Evolutionary conservation across 768 basidiomycete species (phyloP).

Genomic region (Rhodotorula toruloides): DNA sequence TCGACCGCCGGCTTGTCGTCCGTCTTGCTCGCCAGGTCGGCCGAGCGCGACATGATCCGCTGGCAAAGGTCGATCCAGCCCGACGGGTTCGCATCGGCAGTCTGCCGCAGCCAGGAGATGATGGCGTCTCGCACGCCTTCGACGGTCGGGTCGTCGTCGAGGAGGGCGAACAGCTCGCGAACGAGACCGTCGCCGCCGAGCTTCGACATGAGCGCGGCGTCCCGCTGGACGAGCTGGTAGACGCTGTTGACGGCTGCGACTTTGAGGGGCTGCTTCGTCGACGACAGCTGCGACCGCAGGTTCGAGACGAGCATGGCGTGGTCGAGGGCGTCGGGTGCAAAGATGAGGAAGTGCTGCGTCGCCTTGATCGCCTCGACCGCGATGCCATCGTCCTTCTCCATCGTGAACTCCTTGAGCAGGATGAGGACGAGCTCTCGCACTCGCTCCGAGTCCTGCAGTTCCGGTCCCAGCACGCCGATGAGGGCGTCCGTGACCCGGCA

Average conservation of each 20-base stretch:
- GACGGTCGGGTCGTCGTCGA: conserved; percentile 89
- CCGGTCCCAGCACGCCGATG: conserved; percentile 89
- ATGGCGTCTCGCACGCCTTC: conserved; percentile 93
- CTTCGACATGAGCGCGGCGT: conserved; percentile 83
- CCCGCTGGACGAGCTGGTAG: conserved; percentile 94
- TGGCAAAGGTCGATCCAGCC: conserved; percentile 99
- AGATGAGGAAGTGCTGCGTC: conserved; percentile 95
- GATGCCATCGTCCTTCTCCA: conserved; percentile 80
- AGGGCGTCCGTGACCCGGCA: conserved; percentile 90
- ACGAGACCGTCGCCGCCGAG: conserved; percentile 90
- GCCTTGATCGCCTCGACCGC: conserved; percentile 92
- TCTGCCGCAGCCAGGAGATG: conserved; percentile 88
- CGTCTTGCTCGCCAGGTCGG: conserved; percentile 59
- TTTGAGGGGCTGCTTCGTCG: conserved; percentile 75
- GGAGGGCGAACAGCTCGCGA: conserved; percentile 86
- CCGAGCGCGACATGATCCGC: conserved; percentile 89
- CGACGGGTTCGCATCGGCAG: conserved; percentile 82
- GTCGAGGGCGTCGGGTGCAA: conserved; percentile 76
- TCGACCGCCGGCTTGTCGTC: conserved; percentile 60
- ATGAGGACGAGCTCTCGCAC: conserved; percentile 76
- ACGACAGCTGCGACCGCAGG: conserved; percentile 73
- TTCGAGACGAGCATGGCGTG: conserved; percentile 71
- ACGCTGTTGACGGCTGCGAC: conserved; percentile 90
- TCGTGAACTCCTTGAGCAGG: conserved; percentile 75
- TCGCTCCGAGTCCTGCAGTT: conserved; percentile 78